Evolutionary conservation across 805 yeast species (phyloP), one percentile per base, ranked within the genome.

Genomic region (Zygosaccharomyces pseudorouxii): DNA sequence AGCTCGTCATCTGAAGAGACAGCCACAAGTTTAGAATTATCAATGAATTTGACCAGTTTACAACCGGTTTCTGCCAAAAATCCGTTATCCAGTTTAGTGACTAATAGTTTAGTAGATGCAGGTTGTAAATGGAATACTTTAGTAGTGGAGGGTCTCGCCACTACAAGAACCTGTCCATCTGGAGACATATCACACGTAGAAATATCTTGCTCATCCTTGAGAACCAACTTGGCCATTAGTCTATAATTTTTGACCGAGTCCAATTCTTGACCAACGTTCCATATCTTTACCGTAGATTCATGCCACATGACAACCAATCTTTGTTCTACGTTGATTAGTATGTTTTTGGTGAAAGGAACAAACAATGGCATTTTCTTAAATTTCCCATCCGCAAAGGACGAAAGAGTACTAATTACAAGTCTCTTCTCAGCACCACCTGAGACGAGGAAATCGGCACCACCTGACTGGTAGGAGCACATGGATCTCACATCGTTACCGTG

Each of bases 401-500:
- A 74, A 23, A 83, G 68, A 1, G 93, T 79, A 60, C 80, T 85
- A 12, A 81, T 66, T 10, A 78, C 79, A 44, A 88, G 68, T 18
- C 80, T 73, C 62, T 84, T 77, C 60, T 87, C 96, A 18, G 84
- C 87, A 58, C 96, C 96, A 42, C 93, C 96, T 55, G 90, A 82
- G 2, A 86, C 81, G 46, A 92, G 71, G 50, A 84, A 75, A 59
- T 81, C 82, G 44, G 80, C 73, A 38, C 81, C 82, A 57, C 78
- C 82, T 33, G 92, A 72, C 64, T 86, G 90, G 57, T 74, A 86
- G 3, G 82, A 71, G 1, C 82, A 69, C 77, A 90, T 78, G 1
- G 93, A 72, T 61, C 97, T 81, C 33, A 90, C 80, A 67, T 90
- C 98, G 63, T 79, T 86, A 35, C 93, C 80, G 65, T 93, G 98